Conservation (phyloP, 306 rosid genomes). For the Chamaecrista fasciculata region DNA sequence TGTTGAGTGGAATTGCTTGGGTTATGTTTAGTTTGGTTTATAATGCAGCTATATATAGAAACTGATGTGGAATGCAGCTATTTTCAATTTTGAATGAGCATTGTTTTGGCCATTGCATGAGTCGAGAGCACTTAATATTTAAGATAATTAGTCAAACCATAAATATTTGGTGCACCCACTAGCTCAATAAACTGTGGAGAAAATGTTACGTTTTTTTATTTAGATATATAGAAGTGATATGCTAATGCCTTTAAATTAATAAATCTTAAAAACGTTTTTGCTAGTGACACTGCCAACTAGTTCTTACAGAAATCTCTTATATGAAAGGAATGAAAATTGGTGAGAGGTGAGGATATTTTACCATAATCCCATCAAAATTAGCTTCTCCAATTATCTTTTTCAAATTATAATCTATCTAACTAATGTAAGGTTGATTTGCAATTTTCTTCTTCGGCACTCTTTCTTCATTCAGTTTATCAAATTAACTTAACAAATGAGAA, state of each 20-base stretch:
- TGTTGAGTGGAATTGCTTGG: constrained; percentile 18
- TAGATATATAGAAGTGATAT: not conserved
- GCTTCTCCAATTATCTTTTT: not conserved
- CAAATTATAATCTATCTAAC: not conserved
- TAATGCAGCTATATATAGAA: constrained; percentile 47
- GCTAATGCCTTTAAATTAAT: not conserved
- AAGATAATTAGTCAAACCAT: constrained; percentile 45
- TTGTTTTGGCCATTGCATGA: constrained; percentile 37
- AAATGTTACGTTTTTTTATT: constrained; percentile 35
- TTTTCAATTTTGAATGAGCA: not conserved
- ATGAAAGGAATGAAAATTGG: constrained; percentile 3
- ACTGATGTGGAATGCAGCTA: too few species aligned
- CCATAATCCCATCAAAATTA: not conserved
- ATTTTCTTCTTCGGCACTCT: not conserved
- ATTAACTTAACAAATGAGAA: not conserved
- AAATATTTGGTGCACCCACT: constrained; percentile 91
- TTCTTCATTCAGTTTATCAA: not conserved
- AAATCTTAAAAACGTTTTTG: not conserved
- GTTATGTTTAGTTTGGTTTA: constrained; percentile 31
- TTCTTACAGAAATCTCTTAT: not conserved
- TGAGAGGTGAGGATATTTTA: not conserved
- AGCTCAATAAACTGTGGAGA: constrained; percentile 30
- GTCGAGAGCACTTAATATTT: constrained; percentile 35
- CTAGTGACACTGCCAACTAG: not conserved
- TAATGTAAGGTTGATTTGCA: not conserved